Evolutionary conservation across 768 basidiomycete species (phyloP).

Genomic region (Tylopilus plumbeoviolaceoides): DNA sequence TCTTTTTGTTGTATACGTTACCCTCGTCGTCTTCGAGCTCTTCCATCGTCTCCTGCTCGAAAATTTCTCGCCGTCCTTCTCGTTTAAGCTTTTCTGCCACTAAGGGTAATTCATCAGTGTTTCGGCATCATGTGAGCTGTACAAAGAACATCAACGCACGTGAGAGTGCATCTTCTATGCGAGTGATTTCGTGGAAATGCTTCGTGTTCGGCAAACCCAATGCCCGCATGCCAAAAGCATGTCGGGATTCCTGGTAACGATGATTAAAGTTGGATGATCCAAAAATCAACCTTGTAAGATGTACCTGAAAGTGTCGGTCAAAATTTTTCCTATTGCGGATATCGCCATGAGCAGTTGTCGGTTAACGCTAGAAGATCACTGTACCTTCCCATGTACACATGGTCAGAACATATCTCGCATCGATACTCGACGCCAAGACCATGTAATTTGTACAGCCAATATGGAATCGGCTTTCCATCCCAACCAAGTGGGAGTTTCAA

Average conservation of each 20-base stretch:
- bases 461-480: conserved; percentile 99
- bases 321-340: conserved; percentile 75
- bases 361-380: conserved; percentile 17
- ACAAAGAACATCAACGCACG: conserved; percentile 48
- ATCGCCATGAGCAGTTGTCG: conserved; percentile 13
- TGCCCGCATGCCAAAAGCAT: conserved; percentile 97
- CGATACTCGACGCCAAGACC: conserved; percentile 97
- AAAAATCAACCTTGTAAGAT: conserved; percentile 10
- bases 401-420: conserved; percentile 97
- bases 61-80: conserved; percentile 93
- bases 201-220: conserved; percentile 97
- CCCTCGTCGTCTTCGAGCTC: conserved; percentile 98
- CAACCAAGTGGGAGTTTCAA: conserved; percentile 94
- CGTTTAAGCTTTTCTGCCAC: conserved; percentile 97
- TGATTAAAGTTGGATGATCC: too few species aligned
- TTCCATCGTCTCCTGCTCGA: conserved; percentile 92
- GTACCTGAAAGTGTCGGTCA: conserved; percentile 89
- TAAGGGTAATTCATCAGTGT: conserved; percentile 26
- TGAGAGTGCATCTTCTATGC: conserved; percentile 93
- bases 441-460: conserved; percentile 97
- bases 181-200: conserved; percentile 98
- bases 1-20: conserved; percentile 97
- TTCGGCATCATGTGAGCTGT: not conserved
- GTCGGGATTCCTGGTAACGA: conserved; percentile 94
- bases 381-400: conserved; percentile 93